These are phyloP conservation scores for Fusarium brevicatenulatum DNA, from an alignment of 2,329 filamentous ascomycete genomes.

Conservation along the genomic window DNA sequence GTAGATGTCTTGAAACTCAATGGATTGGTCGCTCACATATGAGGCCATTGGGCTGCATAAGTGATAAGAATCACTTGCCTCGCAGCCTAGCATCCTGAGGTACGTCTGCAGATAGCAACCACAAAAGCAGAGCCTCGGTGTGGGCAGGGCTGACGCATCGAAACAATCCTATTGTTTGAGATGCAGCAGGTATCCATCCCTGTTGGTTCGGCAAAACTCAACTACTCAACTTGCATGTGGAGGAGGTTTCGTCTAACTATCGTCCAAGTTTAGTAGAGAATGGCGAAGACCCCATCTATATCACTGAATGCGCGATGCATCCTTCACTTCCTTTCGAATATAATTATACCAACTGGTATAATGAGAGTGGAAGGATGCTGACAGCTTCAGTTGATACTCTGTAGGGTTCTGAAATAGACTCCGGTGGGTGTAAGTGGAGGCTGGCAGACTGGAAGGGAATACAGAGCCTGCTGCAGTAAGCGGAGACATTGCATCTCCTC, in stretches of 20 bases:
- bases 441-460: neutral
- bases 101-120: conserved; percentile 13
- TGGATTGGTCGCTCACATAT: conserved; percentile 11
- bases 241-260: conserved; percentile 11
- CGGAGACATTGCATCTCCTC: neutral
- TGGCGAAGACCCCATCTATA: neutral
- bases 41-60: conserved; percentile 33
- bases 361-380: neutral
- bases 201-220: conserved; percentile 3
- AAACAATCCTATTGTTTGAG: neutral
- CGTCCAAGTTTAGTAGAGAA: neutral
- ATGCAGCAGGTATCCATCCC: conserved; percentile 3
- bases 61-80: conserved; percentile 14
- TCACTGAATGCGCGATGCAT: neutral
- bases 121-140: conserved; percentile 17
- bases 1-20: conserved; percentile 15
- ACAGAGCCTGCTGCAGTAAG: neutral
- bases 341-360: neutral
- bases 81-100: conserved; percentile 12
- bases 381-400: neutral
- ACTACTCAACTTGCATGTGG: neutral
- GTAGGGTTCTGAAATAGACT: neutral
- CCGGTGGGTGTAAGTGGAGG: conserved; percentile 6
- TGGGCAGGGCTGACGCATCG: conserved; percentile 18
- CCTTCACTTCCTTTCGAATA: neutral